Base-by-base conservation (phyloP, 179 eudicot species). In the Dionaea muscipula region DNA sequence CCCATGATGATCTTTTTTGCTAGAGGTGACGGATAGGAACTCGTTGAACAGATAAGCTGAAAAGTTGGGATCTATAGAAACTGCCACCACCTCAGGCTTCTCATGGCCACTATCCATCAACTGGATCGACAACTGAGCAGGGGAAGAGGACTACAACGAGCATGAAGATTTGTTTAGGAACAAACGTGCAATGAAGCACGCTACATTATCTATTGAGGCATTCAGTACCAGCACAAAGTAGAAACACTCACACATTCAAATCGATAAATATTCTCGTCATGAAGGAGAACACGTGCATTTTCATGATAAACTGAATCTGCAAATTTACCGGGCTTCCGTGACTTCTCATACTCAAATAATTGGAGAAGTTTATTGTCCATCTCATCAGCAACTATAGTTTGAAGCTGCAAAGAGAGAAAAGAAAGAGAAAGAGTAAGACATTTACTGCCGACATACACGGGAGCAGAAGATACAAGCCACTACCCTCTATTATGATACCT, bases 291-390 rank as follows among this genome's bases (percentile, higher is more conserved):
- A 55, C 86, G 94, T 38, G 83, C 81, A 70, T 91, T 87, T 54
- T 87, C 94, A 66, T 82, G 79, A 75, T 91, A 91, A 37, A 82
- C 94, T n/a, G 85, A 79, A 79, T 91, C 96, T 65, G 67, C 65
- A 72, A 62, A 77, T 44, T 71, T 80, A 23, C 73, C 84, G 9
- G 72, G 75, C 55, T 74, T 77, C 49, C 98, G 77, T 48, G 89
- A 84, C 53, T 70, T 81, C 70, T 91, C 98, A 66, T 91, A 91
- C 56, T 84, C 96, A 39, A 76, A 77, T 55, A 91, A 65, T 53
- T 91, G 94, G 54, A 91, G 77, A 60, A 91, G 89, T 73, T 87
- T 87, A 64, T 43, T 75, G 55, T 91, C 96, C 69, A 75, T 71
- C 70, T 91, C 98, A 55, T 91, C 96, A 66, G 81, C 65, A 23